Conservation (phyloP, 1,139 yeast genomes). For the Pichia sp. region DNA sequence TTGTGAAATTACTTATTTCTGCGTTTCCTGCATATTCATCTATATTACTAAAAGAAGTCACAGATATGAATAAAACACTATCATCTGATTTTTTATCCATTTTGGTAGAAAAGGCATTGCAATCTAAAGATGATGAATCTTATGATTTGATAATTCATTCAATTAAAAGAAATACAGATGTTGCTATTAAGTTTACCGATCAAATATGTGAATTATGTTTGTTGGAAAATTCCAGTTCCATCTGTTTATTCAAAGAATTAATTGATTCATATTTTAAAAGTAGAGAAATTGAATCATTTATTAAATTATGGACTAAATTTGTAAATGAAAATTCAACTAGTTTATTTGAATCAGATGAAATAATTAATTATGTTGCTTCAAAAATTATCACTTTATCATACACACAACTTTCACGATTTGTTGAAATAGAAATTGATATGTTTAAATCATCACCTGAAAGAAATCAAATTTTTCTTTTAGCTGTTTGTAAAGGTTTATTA, state of each 20-base stretch:
- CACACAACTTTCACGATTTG: conserved; percentile 36
- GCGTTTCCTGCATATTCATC: conserved; percentile 19
- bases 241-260: conserved; percentile 32
- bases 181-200: conserved; percentile 20
- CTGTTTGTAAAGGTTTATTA: conserved; percentile 38
- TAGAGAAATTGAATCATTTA: conserved; percentile 51
- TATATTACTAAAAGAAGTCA: conserved; percentile 18
- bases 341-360: conserved; percentile 24
- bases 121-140: background rate
- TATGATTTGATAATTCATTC: conserved; percentile 15
- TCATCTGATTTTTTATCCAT: conserved; percentile 23
- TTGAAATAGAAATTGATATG: conserved; percentile 21
- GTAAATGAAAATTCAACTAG: conserved; percentile 27
- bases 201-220: conserved; percentile 16
- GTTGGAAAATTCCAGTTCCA: conserved; percentile 16
- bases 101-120: conserved; percentile 20
- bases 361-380: conserved; percentile 36
- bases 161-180: conserved; percentile 26
- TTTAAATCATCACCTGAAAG: conserved; percentile 14
- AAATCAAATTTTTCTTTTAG: conserved; percentile 29
- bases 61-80: conserved; percentile 22
- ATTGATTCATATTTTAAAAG: conserved; percentile 47
- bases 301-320: conserved; percentile 41
- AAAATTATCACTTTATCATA: conserved; percentile 41
- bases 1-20: conserved; percentile 16